phyloP scores from a whole-genome alignment of 225 moss, liverwort and hornwort genomes.

The Sphagnum tenellum region DNA sequence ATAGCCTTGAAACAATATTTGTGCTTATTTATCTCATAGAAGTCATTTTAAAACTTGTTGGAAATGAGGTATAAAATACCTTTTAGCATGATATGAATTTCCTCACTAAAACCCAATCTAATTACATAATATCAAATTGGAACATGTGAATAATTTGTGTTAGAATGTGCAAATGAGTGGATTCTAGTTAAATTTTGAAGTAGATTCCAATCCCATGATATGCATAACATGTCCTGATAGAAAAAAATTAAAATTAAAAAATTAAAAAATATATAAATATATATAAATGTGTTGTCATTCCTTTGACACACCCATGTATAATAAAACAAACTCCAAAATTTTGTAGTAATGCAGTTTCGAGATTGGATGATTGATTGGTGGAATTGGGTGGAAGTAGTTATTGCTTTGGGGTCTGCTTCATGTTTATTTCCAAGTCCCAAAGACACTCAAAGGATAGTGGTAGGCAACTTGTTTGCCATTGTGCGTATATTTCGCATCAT shows the following conservation, averaged over 20 bases:
- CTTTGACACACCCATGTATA: too few species aligned
- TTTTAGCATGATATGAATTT: too few species aligned
- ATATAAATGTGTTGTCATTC: background rate
- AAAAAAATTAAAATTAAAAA: too few species aligned
- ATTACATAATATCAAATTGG: too few species aligned
- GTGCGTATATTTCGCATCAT: conserved; percentile 67
- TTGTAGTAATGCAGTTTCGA: conserved; percentile 26
- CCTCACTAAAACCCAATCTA: too few species aligned
- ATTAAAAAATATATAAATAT: background rate
- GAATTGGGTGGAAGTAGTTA: conserved; percentile 50
- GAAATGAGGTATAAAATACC: conserved; percentile 35
- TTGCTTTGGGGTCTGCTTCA: conserved; percentile 41
- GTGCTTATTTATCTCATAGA: conserved; percentile 46
- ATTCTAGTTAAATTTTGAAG: too few species aligned
- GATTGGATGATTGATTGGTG: conserved; percentile 69
- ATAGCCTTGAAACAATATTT: conserved; percentile 34
- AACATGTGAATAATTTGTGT: too few species aligned
- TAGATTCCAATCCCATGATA: background rate
- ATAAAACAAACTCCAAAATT: background rate
- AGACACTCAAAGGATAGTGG: background rate
- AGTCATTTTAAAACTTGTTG: conserved; percentile 40
- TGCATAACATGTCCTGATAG: too few species aligned
- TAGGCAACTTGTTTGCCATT: conserved; percentile 33
- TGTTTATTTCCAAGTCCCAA: conserved; percentile 39
- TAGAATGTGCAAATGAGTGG: too few species aligned